phyloP scores from a whole-genome alignment of 2,329 filamentous ascomycete genomes.

The Epichloe sibirici region DNA sequence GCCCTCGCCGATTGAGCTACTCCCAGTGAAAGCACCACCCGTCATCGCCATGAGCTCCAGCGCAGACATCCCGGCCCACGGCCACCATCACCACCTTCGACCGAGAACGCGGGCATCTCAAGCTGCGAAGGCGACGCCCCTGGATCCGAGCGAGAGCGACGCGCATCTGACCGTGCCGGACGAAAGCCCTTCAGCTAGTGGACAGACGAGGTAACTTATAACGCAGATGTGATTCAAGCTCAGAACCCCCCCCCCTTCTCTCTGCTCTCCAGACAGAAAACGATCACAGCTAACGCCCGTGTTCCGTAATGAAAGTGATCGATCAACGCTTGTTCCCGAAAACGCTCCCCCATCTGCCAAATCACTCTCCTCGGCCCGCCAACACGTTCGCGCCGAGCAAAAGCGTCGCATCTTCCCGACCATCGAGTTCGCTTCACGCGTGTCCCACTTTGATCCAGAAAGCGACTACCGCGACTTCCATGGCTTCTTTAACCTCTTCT shows the following conservation, averaged over 20 bases:
- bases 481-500: constrained; percentile 96
- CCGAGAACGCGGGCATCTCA: constrained; percentile 39
- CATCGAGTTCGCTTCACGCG: constrained; percentile 77
- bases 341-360: constrained; percentile 92
- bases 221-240: no score
- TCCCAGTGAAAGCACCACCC: background rate
- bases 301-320: constrained; percentile 42
- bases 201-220: constrained; percentile 30
- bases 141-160: constrained; percentile 22
- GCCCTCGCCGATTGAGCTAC: no score
- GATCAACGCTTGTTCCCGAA: constrained; percentile 69
- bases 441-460: constrained; percentile 89
- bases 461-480: constrained; percentile 91
- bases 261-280: background rate
- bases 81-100: constrained; percentile 27
- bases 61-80: constrained; percentile 16
- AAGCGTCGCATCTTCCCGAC: constrained; percentile 81
- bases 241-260: background rate
- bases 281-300: background rate
- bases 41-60: constrained; percentile 15
- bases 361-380: constrained; percentile 73
- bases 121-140: constrained; percentile 30
- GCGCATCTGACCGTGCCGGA: constrained; percentile 18
- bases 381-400: constrained; percentile 69
- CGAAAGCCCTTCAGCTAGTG: constrained; percentile 26